Base-by-base conservation (phyloP, 176 grass and related monocot species). In the Zoysia pacifica region DNA sequence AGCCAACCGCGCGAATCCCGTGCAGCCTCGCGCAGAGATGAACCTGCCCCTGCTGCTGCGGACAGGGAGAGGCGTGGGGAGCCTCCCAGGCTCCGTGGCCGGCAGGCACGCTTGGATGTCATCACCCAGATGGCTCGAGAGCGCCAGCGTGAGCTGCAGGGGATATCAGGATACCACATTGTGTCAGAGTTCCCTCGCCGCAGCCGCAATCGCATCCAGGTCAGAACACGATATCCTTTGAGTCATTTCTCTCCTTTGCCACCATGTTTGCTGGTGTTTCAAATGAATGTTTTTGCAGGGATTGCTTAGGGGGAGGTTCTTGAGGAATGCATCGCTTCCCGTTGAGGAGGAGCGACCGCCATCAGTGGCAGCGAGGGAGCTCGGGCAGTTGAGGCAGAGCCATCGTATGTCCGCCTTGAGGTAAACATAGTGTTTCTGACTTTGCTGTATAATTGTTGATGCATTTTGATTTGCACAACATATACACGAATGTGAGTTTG, bases 171-270 rank as follows among this genome's bases (percentile, higher is more conserved):
- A 5, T 88, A 93, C 81, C 90, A 89, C 56, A 77, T 75, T 36
- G 96, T 99, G 11, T 87, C 90, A 0, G 79, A 81, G 11, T 99
- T 99, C 65, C 87, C 92, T 47, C 88, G 93, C 46, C 90, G 93
- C 49, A 99, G 82, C 70, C 96, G 92, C 19, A 99, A 76, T 70
- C 96, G 96, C 70, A 99, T 99, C 79, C 96, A 99, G 96, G 96
- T 95, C 9, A 19, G 64, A 37, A 8, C 4, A 3, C 43, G 0
- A 0, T 48, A 50, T 74, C 70, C 2, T 65, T 75, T 13, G 37
- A 50, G 52, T 77, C 49, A 20, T 36, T 43, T 55, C 28, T 62
- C 59, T 50, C 59, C 42, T 41, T 15, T 5, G 43, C 45, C 47
- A 15, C 11, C 39, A 42, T 46, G 1, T 0, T 4, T 4, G 11